Conservation (phyloP, 2,329 filamentous ascomycete genomes). For the Beauveria rudraprayagi region DNA sequence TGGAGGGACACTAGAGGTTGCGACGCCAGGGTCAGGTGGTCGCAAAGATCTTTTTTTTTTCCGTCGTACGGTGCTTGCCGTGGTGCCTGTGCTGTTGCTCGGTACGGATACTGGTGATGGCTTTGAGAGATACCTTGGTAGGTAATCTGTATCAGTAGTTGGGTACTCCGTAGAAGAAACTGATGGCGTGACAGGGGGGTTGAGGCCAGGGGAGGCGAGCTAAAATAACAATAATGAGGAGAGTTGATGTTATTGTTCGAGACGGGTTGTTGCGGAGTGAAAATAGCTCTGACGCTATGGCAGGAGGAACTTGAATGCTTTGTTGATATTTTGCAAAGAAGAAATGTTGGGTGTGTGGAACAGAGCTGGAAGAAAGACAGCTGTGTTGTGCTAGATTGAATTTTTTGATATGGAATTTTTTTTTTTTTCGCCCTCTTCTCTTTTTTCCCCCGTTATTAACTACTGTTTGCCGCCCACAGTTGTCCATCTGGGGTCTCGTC, state of each 20-base stretch:
- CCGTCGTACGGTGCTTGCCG: not conserved
- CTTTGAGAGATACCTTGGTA: not conserved
- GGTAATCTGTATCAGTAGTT: too few relatives aligned
- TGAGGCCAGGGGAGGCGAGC: not conserved
- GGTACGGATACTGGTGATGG: not conserved
- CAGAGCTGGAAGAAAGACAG: not conserved
- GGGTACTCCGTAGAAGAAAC: not conserved
- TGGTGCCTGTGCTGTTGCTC: not conserved
- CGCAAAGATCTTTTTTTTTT: not conserved
- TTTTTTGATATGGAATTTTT: not conserved
- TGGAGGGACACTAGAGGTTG: not conserved
- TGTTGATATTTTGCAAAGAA: conserved; percentile 3
- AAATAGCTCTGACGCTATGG: not conserved
- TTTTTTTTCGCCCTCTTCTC: not conserved
- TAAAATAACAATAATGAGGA: not conserved
- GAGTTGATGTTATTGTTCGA: not conserved
- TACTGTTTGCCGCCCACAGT: not conserved
- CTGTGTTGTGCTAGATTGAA: not conserved
- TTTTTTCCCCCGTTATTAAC: not conserved
- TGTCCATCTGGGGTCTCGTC: not conserved
- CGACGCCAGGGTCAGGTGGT: conserved; percentile 5
- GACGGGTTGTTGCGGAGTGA: not conserved
- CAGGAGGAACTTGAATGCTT: not conserved
- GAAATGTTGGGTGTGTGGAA: not conserved
- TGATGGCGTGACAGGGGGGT: conserved; percentile 1